Evolutionary conservation across 805 yeast species (phyloP), one percentile per base, ranked within the genome.

Genomic region (Metschnikowia cerradonensis): DNA sequence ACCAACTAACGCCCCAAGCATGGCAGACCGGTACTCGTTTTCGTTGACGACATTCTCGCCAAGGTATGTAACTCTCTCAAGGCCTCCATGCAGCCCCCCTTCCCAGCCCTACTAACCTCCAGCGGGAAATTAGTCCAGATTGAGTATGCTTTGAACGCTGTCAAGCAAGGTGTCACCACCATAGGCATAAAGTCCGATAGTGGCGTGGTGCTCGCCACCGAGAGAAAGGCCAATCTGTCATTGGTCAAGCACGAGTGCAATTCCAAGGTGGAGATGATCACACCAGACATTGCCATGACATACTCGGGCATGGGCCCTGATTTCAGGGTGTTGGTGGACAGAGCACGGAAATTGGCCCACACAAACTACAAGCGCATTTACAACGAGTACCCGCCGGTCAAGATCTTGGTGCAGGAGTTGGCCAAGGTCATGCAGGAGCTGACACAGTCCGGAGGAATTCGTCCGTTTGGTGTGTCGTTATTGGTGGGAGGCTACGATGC

Each of bases 261-360:
- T 52, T 78, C 86, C 47, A 94, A 94, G 66, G 84, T 94, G 36
- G 86, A 88, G 45, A 71, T 81, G 54, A 81, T 94, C 62, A 90
- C 99, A 4, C 98, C 99, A 35, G 90, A 94, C 66, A 88, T 92
- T 60, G 99, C 97, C 51, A 90, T 94, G 79, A 91, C 96, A 3
- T 94, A 94, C 71, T 80, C 96, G 6, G 99, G 99, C 17, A 91
- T 94, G 98, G 98, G 98, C 23, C 99, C 99, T 20, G 99, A 94
- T 68, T 94, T 88, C 75, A 80, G 99, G 57, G 96, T 94, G 14
- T 79, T 94, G 33, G 90, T 91, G 46, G 98, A 94, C 72, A 87
- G 87, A 68, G 90, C 98, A 10, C 83, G 99, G 62, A 91, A 90
- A 69, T 84, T 88, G 52, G 88, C 97, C 41, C 98, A 94, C 68